Conservation (phyloP, 176 grass and related monocot species). For the Cenchrus purpureus region DNA sequence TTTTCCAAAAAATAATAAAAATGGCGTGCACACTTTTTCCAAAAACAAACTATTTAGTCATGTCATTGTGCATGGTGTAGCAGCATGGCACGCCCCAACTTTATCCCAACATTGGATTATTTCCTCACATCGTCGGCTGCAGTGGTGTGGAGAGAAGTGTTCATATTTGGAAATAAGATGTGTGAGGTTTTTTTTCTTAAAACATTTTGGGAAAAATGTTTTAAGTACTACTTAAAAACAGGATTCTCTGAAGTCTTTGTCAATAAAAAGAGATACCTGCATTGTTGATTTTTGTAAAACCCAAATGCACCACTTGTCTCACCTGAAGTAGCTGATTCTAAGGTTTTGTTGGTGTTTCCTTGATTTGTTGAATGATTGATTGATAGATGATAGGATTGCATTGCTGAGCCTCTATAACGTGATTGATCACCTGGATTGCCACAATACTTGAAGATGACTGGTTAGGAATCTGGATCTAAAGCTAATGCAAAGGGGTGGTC, state of each 20-base stretch:
- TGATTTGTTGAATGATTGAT: constrained; percentile 37
- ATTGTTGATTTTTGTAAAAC: neutral
- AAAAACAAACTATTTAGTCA: no score
- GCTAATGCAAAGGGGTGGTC: constrained; percentile 49
- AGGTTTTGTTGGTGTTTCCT: neutral
- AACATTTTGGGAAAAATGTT: no score
- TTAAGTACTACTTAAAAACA: no score
- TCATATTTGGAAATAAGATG: no score
- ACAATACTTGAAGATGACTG: constrained; percentile 29
- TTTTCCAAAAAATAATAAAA: no score
- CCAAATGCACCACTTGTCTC: constrained; percentile 7
- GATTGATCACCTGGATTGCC: constrained; percentile 9
- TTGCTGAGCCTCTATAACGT: neutral
- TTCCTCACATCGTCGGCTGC: no score
- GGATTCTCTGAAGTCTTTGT: neutral
- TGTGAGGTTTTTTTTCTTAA: no score
- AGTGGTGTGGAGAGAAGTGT: no score
- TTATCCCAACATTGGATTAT: no score
- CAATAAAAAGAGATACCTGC: neutral
- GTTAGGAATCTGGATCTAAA: constrained; percentile 34
- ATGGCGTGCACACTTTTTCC: no score
- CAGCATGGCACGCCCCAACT: no score
- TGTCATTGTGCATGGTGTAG: no score
- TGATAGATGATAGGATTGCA: constrained; percentile 2
- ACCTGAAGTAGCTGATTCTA: constrained; percentile 21